A percentile compares a stretch with the other conserved stretches of the same genome.
Evolutionary conservation across 495 filamentous ascomycete genomes (phyloP).

Genomic region (Ascodesmis nigricans): DNA sequence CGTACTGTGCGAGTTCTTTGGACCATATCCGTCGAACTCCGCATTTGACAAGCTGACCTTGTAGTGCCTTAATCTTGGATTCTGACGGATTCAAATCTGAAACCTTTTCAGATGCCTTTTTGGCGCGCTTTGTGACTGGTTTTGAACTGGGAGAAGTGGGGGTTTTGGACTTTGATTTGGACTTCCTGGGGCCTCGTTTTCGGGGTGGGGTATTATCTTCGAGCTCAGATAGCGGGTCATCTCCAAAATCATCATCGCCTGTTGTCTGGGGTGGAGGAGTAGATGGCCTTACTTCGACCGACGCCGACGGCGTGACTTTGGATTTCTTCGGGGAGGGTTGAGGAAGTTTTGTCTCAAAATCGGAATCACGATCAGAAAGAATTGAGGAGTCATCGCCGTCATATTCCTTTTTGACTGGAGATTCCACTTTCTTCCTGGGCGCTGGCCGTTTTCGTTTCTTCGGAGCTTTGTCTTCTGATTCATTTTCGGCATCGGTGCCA

Average conservation of each 20-base stretch:
- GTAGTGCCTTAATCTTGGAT: constrained; percentile 71
- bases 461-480: too few relatives aligned
- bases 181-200: too few relatives aligned
- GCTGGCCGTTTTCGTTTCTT: too few relatives aligned
- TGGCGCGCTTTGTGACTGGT: too few relatives aligned
- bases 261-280: constrained; percentile 23
- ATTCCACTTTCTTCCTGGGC: too few relatives aligned
- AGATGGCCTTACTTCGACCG: constrained; percentile 13
- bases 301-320: constrained; percentile 13
- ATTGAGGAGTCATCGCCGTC: too few relatives aligned
- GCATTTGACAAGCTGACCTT: constrained; percentile 72
- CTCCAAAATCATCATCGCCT: constrained; percentile 29
- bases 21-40: constrained; percentile 83
- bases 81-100: constrained; percentile 42
- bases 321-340: constrained; percentile 21
- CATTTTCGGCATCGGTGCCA: constrained; percentile 13
- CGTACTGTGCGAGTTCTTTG: constrained; percentile 54
- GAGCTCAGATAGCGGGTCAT: constrained; percentile 14
- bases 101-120: constrained; percentile 13
- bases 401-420: too few relatives aligned
- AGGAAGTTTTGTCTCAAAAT: too few relatives aligned
- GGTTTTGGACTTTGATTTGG: too few relatives aligned
- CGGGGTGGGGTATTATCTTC: constrained; percentile 9
- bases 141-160: too few relatives aligned
- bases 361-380: too few relatives aligned